Evolutionary conservation across 108 stramenopile genomes (phyloP), one percentile per base, ranked within the genome.

Genomic region (Skeletonema tropicum): DNA sequence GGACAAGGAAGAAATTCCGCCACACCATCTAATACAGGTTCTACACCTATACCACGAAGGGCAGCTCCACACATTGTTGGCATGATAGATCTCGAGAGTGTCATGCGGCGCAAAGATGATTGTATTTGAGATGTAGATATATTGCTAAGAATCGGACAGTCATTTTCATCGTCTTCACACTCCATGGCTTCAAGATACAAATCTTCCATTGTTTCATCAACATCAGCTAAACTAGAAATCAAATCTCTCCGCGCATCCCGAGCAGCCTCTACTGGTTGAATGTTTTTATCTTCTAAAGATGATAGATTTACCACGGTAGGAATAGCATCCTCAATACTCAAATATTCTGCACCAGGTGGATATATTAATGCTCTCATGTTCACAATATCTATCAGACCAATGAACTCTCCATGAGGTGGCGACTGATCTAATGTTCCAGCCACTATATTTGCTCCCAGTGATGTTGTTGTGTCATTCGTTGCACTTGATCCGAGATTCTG

Each of bases 1-100:
- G 99, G 99, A 42, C 89, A 90, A 5, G 99, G 99, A 13, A 99
- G 49, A 49, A 92, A 93, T 70, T 96, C 97, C 15, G 92, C 91
- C 70, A 98, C 87, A 25, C 86, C 83, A 83, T 99, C 98, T 62
- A 99, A 83, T 10, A 99, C 65, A 15, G 96, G 90, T 68, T 99
- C 98, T 19, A 99, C 88, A 26, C 98, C 98, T 49, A 88, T 86
- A 41, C 97, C 95, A 65, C 89, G 86, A 57, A 99, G 77, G 11
- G 98, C 96, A 35, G 97, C 90, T 9, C 83, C 87, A 30, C 93
- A 86, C 80, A 96, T 74, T 25, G 93, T 90, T 42, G 95, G 95
- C 52, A 93, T 73, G 9, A 80, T 84, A 26, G 79, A 71, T 64
- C 88, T 82, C 57, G 68, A 57, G 57, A 94, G 63, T 14, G 94